Evolutionary conservation across 305 asterid genomes (phyloP), one percentile per base, ranked within the genome.

Genomic region (Ilex paraguariensis): DNA sequence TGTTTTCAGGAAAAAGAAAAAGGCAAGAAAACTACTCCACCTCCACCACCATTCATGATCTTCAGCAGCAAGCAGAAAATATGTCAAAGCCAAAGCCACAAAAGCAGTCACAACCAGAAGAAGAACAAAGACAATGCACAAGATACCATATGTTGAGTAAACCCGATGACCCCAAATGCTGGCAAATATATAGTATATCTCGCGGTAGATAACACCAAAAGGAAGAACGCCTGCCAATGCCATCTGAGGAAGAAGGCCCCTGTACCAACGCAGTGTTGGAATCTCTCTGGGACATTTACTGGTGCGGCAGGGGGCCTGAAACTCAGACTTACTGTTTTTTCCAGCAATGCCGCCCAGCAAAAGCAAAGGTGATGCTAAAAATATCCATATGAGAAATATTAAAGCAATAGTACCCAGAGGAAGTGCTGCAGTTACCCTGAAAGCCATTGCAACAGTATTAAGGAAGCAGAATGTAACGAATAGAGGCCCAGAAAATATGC

Each of bases 41-140:
- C 95, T 87, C 95, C 95, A 87, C 95, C 95, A 87, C 95, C 95
- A 87, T 74, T 87, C 87, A 67, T 87, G 95, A 66, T 87, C 91
- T 81, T 87, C 95, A 51, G 95, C 95, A 57, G 95, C 95, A 67
- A 87, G 89, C 68, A 84, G 95, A 66, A 87, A 87, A 51, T 87
- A 87, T 6, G 95, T 87, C 84, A 84, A 67, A 7, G 95, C 95
- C 68, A 87, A 84, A 7, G 89, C 84, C 28, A 87, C 82, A 71
- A 87, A 87, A 31, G 95, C 95, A 49, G 95, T 87, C 68, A 87
- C 90, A 21, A 87, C 76, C 65, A 87, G 62, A 67, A 84, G 95
- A 65, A 84, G 82, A 57, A 87, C 79, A 73, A 87, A 84, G 81
- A 87, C 91, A 40, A 87, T 78, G 68, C 84, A 87, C 56, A 84